These are phyloP conservation scores for Ilyonectria robusta DNA, from an alignment of 2,329 filamentous ascomycete species.

Conservation along the genomic window DNA sequence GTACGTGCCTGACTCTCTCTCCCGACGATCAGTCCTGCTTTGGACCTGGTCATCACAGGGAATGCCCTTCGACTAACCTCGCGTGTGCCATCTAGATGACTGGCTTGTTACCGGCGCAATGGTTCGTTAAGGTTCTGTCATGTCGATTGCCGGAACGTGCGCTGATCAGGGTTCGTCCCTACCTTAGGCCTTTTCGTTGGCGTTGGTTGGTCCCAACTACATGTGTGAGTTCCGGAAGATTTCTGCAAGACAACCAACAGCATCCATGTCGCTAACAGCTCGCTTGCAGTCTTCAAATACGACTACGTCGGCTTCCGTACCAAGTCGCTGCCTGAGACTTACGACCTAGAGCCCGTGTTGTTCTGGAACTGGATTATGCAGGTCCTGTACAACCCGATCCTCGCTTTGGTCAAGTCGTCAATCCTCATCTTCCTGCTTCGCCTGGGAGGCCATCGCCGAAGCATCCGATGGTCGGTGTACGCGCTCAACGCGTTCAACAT, in stretches of 20 bases:
- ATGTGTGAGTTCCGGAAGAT: constrained; percentile 26
- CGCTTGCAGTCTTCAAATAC: constrained; percentile 33
- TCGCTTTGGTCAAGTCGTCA: constrained; percentile 62
- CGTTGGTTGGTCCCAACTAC: constrained; percentile 34
- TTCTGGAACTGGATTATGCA: constrained; percentile 45
- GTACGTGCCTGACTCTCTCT: constrained; percentile 19
- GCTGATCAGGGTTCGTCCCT: background rate
- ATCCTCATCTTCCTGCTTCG: constrained; percentile 62
- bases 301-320: constrained; percentile 38
- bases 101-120: constrained; percentile 37
- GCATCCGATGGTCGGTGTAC: constrained; percentile 46
- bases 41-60: background rate
- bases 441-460: constrained; percentile 49
- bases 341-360: constrained; percentile 34
- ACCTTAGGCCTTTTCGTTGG: constrained; percentile 34
- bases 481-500: constrained; percentile 53
- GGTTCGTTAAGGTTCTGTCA: constrained; percentile 2
- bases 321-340: constrained; percentile 22
- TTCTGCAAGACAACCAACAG: background rate
- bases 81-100: constrained; percentile 26
- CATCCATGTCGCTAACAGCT: background rate
- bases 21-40: background rate
- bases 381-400: constrained; percentile 60
- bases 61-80: constrained; percentile 8
- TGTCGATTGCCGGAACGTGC: background rate